A percentile compares a stretch with the other conserved stretches of the same genome.
phyloP scores from a whole-genome alignment of 2,329 filamentous ascomycete species.

The Aspergillus sclerotialis region DNA sequence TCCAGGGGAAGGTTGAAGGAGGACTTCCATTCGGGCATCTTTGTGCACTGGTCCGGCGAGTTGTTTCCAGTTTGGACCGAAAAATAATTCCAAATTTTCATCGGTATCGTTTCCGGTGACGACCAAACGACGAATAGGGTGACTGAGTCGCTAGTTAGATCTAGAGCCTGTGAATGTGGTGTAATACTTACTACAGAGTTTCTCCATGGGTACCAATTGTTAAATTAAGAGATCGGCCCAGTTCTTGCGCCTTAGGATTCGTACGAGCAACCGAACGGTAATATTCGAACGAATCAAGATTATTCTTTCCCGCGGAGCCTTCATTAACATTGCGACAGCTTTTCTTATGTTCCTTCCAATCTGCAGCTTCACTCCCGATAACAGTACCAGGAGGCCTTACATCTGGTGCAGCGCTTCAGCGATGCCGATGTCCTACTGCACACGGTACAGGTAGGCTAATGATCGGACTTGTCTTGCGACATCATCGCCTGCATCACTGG shows the following conservation, averaged over 20 bases:
- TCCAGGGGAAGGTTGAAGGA: slow-evolving; percentile 1
- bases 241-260: background rate
- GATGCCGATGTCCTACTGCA: no score
- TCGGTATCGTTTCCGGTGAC: slow-evolving; percentile 3
- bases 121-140: slow-evolving; percentile 2
- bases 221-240: slow-evolving; percentile 1
- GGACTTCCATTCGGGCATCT: background rate
- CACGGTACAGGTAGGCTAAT: no score
- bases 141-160: slow-evolving; percentile 1
- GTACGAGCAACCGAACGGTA: slow-evolving; percentile 1
- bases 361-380: no score
- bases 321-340: no score
- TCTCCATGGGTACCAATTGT: no score
- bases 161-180: no score
- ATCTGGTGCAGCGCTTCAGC: no score
- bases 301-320: no score
- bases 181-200: no score
- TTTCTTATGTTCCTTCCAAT: no score
- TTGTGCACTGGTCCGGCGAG: background rate
- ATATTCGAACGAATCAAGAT: background rate
- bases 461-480: no score
- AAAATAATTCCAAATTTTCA: slow-evolving; percentile 1
- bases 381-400: no score
- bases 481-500: background rate
- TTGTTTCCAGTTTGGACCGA: slow-evolving; percentile 3